Evolutionary conservation across 345 rosid species (phyloP).

Genomic region (Aquilaria sinensis): DNA sequence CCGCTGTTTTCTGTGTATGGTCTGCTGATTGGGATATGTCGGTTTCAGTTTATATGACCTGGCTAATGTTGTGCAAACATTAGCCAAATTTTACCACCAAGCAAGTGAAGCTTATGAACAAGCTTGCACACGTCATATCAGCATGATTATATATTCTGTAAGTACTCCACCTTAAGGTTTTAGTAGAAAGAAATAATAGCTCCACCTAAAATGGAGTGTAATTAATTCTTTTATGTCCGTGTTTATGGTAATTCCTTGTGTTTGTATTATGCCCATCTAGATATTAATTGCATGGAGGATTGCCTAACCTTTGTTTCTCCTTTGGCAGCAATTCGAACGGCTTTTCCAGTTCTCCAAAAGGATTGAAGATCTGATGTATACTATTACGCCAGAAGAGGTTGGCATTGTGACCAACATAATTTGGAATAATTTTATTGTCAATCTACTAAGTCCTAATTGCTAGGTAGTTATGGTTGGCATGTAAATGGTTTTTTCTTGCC

Average conservation of each 20-base stretch:
- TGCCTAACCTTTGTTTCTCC: conserved; percentile 14
- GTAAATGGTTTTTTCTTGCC: too few species aligned
- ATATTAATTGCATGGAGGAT: conserved; percentile 1
- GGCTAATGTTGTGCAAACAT: conserved; percentile 91
- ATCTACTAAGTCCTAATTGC: too few species aligned
- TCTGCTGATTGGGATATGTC: conserved; percentile 23
- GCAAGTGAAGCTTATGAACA: conserved; percentile 98
- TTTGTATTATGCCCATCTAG: too few species aligned
- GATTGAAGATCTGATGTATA: conserved; percentile 92
- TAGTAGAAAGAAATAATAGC: too few species aligned
- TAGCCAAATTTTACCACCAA: conserved; percentile 99
- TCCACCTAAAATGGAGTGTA: too few species aligned
- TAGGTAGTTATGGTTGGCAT: too few species aligned
- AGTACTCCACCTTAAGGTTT: conserved; percentile 26
- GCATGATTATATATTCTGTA: conserved; percentile 90
- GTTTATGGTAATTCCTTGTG: not conserved
- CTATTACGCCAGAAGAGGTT: conserved; percentile 96
- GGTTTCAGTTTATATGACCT: conserved; percentile 84
- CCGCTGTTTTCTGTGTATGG: not conserved
- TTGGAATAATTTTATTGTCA: too few species aligned
- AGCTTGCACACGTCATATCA: conserved; percentile 95
- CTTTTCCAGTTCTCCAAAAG: conserved; percentile 88
- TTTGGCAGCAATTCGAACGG: conserved; percentile 85
- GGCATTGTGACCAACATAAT: conserved; percentile 8
- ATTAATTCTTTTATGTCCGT: too few species aligned